Evolutionary conservation across 1,284 basidiomycete genomes (phyloP).

Genomic region (Pholiota adiposa): DNA sequence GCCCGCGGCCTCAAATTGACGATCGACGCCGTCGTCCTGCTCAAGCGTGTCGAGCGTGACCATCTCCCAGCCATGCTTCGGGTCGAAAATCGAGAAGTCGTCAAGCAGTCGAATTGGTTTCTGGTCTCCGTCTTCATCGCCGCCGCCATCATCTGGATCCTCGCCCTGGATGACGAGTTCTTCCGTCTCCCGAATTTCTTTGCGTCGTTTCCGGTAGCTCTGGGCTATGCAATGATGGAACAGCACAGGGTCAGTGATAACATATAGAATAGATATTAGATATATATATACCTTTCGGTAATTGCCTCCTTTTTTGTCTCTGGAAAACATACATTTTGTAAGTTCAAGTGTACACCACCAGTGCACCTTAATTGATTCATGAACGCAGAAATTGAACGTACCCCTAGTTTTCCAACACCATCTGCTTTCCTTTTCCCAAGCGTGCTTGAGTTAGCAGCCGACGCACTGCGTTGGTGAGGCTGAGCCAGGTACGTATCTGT

Average conservation of each 20-base stretch:
- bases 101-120: slow-evolving; percentile 45
- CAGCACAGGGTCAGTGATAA: not conserved
- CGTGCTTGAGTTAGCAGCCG: slow-evolving; percentile 14
- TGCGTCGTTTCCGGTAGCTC: not conserved
- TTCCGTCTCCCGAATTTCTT: not conserved
- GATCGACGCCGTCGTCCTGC: slow-evolving; percentile 38
- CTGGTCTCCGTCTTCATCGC: slow-evolving; percentile 21
- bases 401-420: too few species aligned
- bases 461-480: not conserved
- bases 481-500: not conserved
- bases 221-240: not conserved
- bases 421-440: slow-evolving; percentile 31
- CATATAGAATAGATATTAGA: not conserved
- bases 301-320: slow-evolving; percentile 28
- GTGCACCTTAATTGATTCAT: too few species aligned
- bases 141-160: not conserved
- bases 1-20: slow-evolving; percentile 42
- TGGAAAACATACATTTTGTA: slow-evolving; percentile 6
- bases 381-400: too few species aligned
- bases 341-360: not conserved
- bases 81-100: slow-evolving; percentile 45
- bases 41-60: slow-evolving; percentile 41
- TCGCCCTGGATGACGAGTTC: not conserved
- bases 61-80: slow-evolving; percentile 38
- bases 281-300: slow-evolving; percentile 30